Conservation (phyloP, 1,284 basidiomycete genomes). For the Puccinia hordei region DNA sequence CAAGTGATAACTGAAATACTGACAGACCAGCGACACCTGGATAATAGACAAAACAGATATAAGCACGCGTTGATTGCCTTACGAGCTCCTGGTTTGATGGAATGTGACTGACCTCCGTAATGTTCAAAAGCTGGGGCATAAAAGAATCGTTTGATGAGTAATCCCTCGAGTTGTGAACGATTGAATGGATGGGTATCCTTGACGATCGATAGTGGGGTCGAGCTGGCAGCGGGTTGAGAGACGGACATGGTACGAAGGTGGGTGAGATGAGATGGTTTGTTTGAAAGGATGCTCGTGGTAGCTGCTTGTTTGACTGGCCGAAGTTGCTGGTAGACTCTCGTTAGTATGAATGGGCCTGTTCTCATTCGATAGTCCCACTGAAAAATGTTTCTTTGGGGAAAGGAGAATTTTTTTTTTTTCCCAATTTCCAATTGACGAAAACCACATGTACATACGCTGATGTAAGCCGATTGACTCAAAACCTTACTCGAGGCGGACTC, state of each 20-base stretch:
- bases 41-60: conserved; percentile 5
- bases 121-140: conserved; percentile 98
- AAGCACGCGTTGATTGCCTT: background rate
- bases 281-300: background rate
- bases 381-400: background rate
- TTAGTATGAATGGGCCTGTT: conserved; percentile 7
- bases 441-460: background rate
- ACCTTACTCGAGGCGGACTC: no score
- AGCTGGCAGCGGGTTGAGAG: conserved; percentile 9
- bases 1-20: background rate
- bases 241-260: conserved; percentile 4
- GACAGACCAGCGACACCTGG: conserved; percentile 41
- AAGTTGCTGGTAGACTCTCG: conserved; percentile 3
- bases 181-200: conserved; percentile 74
- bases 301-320: background rate
- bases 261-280: background rate
- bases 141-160: conserved; percentile 92
- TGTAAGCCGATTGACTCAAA: background rate
- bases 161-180: conserved; percentile 79
- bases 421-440: background rate
- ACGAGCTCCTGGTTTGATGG: background rate
- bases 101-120: conserved; percentile 75
- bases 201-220: conserved; percentile 1
- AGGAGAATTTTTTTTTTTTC: background rate
- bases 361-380: conserved; percentile 3